A percentile compares a stretch with the other conserved stretches of the same genome.
Conservation (phyloP, 129 eudicot species). For the Apium graveolens region DNA sequence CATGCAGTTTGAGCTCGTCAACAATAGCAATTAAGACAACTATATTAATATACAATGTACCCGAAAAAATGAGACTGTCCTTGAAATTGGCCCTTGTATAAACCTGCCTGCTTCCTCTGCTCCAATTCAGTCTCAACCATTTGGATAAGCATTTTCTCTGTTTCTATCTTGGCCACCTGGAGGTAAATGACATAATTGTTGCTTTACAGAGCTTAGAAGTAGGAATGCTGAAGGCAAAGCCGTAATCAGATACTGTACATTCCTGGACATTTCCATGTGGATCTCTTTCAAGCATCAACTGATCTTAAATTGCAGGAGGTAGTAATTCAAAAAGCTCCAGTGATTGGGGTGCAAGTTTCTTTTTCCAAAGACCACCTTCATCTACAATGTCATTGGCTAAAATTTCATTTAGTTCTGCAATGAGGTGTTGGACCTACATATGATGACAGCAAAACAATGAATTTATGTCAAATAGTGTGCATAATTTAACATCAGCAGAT, state of each 20-base stretch:
- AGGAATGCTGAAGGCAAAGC: not conserved
- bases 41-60: conserved; percentile 27
- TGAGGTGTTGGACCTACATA: too few species aligned
- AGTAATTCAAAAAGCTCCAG: conserved; percentile 72
- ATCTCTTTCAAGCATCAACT: too few species aligned
- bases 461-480: too few species aligned
- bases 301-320: conserved; percentile 94
- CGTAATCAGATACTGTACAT: not conserved
- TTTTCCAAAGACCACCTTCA: too few species aligned
- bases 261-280: conserved; percentile 99
- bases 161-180: too few species aligned
- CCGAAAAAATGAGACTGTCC: conserved; percentile 98
- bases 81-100: conserved; percentile 49
- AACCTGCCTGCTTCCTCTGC: conserved; percentile 58
- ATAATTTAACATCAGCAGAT: not conserved
- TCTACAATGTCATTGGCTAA: too few species aligned
- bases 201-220: not conserved
- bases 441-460: not conserved
- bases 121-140: conserved; percentile 96
- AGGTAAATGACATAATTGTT: too few species aligned
- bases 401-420: too few species aligned
- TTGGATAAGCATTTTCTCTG: too few species aligned
- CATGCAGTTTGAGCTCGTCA: not conserved
- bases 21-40: not conserved
- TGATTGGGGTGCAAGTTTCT: conserved; percentile 60